Evolutionary conservation across 805 yeast genomes (phyloP).

Genomic region (Blastobotrys americana): DNA sequence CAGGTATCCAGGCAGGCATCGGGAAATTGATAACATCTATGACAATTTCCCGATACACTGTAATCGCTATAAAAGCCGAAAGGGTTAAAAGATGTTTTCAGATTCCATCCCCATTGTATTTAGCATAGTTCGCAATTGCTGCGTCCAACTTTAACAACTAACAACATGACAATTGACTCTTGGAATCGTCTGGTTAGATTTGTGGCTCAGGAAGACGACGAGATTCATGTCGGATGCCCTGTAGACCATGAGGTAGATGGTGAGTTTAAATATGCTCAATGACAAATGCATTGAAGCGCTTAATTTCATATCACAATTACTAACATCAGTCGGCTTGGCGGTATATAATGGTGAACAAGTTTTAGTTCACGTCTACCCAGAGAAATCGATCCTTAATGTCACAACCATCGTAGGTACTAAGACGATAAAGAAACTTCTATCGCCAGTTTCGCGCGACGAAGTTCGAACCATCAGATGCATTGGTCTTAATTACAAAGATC

Average conservation of each 20-base stretch:
- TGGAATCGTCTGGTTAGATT: neutral
- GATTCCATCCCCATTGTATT: too few species aligned
- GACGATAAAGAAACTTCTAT: neutral
- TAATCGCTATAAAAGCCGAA: too few species aligned
- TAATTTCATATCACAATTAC: too few species aligned
- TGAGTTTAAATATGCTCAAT: too few species aligned
- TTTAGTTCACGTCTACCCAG: neutral
- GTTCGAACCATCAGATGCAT: neutral
- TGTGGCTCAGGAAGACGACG: neutral
- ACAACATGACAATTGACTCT: neutral
- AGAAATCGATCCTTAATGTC: neutral
- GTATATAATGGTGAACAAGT: neutral
- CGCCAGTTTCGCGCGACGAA: neutral
- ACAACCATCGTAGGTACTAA: neutral
- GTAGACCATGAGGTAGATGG: neutral
- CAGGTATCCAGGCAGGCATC: too few species aligned
- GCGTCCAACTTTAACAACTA: too few species aligned
- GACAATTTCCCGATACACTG: too few species aligned
- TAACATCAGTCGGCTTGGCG: neutral
- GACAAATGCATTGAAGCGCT: too few species aligned
- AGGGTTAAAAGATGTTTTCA: too few species aligned
- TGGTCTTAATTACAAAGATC: neutral
- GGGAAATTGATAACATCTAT: too few species aligned
- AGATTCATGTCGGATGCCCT: neutral
- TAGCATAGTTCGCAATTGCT: too few species aligned